phyloP scores from a whole-genome alignment of 768 basidiomycete species.

The Tylopilus subfusipes region DNA sequence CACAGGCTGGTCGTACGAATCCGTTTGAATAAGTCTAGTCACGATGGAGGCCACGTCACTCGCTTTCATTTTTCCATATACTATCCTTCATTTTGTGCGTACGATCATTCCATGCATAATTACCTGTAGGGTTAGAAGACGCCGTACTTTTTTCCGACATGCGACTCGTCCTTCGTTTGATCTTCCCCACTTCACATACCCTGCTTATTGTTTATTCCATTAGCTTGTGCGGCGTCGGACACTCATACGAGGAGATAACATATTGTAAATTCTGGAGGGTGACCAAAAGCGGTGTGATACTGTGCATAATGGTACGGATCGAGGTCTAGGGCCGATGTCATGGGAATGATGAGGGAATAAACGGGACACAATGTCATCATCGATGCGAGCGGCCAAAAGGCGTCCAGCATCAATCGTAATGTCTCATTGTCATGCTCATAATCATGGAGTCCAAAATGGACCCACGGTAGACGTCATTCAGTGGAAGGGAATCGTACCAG shows the following conservation, averaged over 20 bases:
- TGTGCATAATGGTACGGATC: neutral
- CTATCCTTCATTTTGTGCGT: neutral
- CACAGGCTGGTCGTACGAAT: conserved; percentile 73
- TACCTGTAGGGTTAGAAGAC: conserved; percentile 3
- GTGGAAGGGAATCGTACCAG: conserved; percentile 33
- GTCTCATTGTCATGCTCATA: neutral
- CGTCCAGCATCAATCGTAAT: neutral
- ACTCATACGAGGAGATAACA: conserved; percentile 11
- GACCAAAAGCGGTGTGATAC: neutral
- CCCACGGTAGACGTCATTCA: conserved; percentile 33
- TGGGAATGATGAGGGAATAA: neutral
- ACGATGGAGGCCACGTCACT: neutral
- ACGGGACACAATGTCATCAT: neutral
- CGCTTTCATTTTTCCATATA: conserved; percentile 8
- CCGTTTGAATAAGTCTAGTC: conserved; percentile 39
- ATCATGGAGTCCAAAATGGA: conserved; percentile 2
- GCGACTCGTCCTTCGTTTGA: conserved; percentile 3
- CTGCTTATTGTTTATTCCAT: conserved; percentile 19
- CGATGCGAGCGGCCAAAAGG: neutral
- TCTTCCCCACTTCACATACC: conserved; percentile 20
- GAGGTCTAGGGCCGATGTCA: neutral
- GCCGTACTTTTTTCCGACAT: neutral
- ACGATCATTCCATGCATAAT: conserved; percentile 8
- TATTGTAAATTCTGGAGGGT: conserved; percentile 16
- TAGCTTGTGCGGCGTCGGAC: conserved; percentile 10